Evolutionary conservation across 176 grass and related monocot species (phyloP).

Genomic region (Poa pratensis): DNA sequence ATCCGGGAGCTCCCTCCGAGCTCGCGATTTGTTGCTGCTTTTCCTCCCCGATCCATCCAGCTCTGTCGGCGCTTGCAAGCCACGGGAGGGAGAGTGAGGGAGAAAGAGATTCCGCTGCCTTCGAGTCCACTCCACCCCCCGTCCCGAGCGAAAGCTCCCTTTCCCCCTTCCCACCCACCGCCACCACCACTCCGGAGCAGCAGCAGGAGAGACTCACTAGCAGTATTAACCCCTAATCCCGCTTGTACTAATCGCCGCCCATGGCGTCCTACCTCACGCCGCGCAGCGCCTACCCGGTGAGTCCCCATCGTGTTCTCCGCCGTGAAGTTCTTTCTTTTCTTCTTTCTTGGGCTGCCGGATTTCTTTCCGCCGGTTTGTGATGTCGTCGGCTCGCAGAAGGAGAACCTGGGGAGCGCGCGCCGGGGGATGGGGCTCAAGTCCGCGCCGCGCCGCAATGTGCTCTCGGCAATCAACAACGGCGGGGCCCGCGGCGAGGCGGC

Average conservation of each 20-base stretch:
- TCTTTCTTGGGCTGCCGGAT: not conserved
- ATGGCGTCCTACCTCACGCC: slow-evolving; percentile 57
- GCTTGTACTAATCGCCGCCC: slow-evolving; percentile 29
- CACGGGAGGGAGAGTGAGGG: slow-evolving; percentile 29
- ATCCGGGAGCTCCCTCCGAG: not conserved
- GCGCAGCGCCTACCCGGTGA: slow-evolving; percentile 63
- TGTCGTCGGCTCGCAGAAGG: slow-evolving; percentile 50
- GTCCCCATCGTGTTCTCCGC: not conserved
- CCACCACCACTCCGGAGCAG: not conserved
- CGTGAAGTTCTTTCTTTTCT: not conserved
- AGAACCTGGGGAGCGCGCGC: slow-evolving; percentile 64
- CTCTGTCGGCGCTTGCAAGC: slow-evolving; percentile 56
- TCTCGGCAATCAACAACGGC: slow-evolving; percentile 66
- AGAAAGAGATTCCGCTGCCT: slow-evolving; percentile 56
- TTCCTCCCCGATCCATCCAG: not conserved
- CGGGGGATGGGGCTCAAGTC: slow-evolving; percentile 47
- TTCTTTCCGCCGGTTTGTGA: not conserved
- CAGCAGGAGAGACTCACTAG: not conserved
- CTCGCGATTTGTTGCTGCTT: slow-evolving; percentile 30
- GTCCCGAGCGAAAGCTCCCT: slow-evolving; percentile 58
- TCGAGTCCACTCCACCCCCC: slow-evolving; percentile 68
- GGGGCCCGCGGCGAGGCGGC: slow-evolving; percentile 32
- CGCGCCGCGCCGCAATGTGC: slow-evolving; percentile 53
- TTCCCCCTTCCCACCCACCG: slow-evolving; percentile 39
- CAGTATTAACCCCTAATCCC: slow-evolving; percentile 46